Evolutionary conservation across 495 filamentous ascomycete genomes (phyloP), one percentile per base, ranked within the genome.

Genomic region (Talaromyces wortmannii): DNA sequence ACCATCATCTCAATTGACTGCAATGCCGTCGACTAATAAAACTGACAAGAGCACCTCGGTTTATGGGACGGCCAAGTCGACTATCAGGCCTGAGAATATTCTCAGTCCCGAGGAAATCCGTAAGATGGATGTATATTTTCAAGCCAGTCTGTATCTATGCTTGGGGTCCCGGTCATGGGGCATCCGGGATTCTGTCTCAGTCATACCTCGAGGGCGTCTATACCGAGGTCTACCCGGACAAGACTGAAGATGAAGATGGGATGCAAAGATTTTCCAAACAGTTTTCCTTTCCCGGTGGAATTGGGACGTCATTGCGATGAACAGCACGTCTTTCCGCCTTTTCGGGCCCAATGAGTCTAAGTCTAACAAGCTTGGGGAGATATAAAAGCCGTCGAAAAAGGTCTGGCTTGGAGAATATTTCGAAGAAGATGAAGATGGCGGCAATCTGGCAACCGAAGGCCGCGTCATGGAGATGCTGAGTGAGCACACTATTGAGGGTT

Each of bases 381-480:
- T 89, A 44, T 89, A 89, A 67, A 75, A 83, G 52, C 83, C 78
- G 6, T 82, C 81, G 43, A 86, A 88, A 76, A 90, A 90, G 62
- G 84, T 88, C 5, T 88, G 86, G 85, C 74, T 90, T 76, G 84
- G 79, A 16, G 84, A 87, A 31, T 88, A 85, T 66, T 85, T 90
- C 57, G 81, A 84, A 1, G 85, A 90, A 66, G 85, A 89, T 58
- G 63, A 69, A 16, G 79, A 88, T 58, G 85, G 85, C 1, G 85
- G 86, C 45, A 88, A 90, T 57, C 69, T 90, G 12, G 76, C 81
- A 0, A 72, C 67, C 4, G 70, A 74, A 29, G 86, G 86, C 53
- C 77, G 85, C 36, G 86, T 89, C 10, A 89, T 90, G 86, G 85
- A 90, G 65, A 90, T 90, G 62, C 78, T 90, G 31, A 84, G 79